Conservation (phyloP, 1,139 yeast genomes). For the Yamadazyma trypodendri region DNA sequence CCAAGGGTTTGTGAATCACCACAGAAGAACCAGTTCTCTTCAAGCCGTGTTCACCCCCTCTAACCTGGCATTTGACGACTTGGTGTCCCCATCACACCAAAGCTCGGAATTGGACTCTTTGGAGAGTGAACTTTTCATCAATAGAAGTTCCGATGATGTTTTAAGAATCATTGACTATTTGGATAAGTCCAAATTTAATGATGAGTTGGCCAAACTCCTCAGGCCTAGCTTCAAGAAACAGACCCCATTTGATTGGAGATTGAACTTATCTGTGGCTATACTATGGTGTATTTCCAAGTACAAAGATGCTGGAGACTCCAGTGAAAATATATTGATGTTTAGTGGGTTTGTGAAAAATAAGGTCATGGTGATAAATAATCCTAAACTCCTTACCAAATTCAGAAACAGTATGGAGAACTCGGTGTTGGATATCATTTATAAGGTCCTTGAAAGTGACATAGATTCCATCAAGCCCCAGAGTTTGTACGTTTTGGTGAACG, state of each 20-base stretch:
- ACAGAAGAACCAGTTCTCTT: conserved; percentile 14
- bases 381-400: conserved; percentile 24
- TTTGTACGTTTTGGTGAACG: conserved; percentile 54
- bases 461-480: conserved; percentile 24
- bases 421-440: conserved; percentile 43
- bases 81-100: conserved; percentile 9
- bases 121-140: conserved; percentile 21
- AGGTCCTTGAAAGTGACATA: conserved; percentile 27
- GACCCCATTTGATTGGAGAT: conserved; percentile 34
- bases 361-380: conserved; percentile 24
- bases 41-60: conserved; percentile 11
- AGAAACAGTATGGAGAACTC: conserved; percentile 49
- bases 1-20: conserved; percentile 61
- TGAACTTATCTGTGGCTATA: conserved; percentile 36
- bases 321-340: conserved; percentile 34
- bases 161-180: conserved; percentile 32
- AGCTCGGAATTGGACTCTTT: conserved; percentile 11
- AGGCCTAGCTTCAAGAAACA: conserved; percentile 21
- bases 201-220: conserved; percentile 29
- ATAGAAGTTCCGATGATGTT: conserved; percentile 33
- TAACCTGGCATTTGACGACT: conserved; percentile 8
- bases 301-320: conserved; percentile 28
- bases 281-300: conserved; percentile 51
- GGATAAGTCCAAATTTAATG: conserved; percentile 32
- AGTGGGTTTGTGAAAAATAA: conserved; percentile 40